Percentiles rank a stretch among this genome's conserved stretches.
Conservation (phyloP, 1,284 basidiomycete species). For the Moesziomyces globuligerus region DNA sequence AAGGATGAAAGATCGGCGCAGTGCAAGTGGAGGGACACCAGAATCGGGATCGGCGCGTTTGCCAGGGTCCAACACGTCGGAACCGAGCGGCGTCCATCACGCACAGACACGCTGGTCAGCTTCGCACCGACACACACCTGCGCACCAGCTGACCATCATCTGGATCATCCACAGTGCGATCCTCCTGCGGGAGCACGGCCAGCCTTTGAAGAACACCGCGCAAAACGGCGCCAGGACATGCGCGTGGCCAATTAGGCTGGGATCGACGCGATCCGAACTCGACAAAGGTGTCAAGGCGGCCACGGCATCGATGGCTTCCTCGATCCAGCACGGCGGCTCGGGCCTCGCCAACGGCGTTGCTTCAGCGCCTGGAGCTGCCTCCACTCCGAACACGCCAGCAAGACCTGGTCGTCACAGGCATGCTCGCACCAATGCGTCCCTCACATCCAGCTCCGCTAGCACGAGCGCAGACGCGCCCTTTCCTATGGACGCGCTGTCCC, state of each 20-base stretch:
- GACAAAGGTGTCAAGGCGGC: neutral
- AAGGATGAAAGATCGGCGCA: too few species aligned
- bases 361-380: neutral
- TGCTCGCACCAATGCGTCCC: slow-evolving; percentile 41
- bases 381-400: slow-evolving; percentile 6
- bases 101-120: slow-evolving; percentile 19
- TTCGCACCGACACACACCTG: slow-evolving; percentile 4
- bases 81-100: slow-evolving; percentile 13
- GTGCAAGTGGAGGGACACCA: neutral
- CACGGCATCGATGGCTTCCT: slow-evolving; percentile 1
- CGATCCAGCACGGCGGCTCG: slow-evolving; percentile 4
- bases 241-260: neutral
- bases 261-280: neutral
- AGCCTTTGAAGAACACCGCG: too few species aligned
- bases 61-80: slow-evolving; percentile 31
- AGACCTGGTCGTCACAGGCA: slow-evolving; percentile 33
- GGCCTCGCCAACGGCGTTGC: slow-evolving; percentile 1
- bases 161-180: too few species aligned
- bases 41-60: neutral
- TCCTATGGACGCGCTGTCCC: slow-evolving; percentile 2
- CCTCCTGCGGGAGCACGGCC: too few species aligned
- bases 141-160: slow-evolving; percentile 6
- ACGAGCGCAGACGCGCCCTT: slow-evolving; percentile 7
- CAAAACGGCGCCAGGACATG: neutral
- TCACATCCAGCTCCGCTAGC: slow-evolving; percentile 32